These are phyloP conservation scores for Suillus tomentosus DNA, from an alignment of 768 basidiomycete genomes.

Conservation along the genomic window DNA sequence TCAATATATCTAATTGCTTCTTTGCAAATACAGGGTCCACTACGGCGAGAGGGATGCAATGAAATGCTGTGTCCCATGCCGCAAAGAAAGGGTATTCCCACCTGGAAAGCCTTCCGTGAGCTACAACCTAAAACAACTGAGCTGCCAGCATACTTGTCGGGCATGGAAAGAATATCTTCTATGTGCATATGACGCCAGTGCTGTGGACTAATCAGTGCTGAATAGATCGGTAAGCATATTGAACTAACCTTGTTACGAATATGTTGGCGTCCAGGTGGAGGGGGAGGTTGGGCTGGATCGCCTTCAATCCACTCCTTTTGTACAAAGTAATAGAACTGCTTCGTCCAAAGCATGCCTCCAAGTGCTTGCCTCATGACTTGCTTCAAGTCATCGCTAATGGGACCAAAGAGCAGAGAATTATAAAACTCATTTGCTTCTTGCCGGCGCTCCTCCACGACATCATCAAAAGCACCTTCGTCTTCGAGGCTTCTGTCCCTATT, in stretches of 20 bases:
- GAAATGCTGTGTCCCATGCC: slow-evolving; percentile 99
- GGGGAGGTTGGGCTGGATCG: slow-evolving; percentile 92
- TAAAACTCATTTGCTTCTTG: slow-evolving; percentile 98
- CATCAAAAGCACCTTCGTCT: slow-evolving; percentile 90
- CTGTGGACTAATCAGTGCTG: slow-evolving; percentile 37
- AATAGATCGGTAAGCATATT: neutral
- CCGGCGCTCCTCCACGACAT: slow-evolving; percentile 84
- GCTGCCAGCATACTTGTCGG: slow-evolving; percentile 75
- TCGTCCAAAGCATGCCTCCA: slow-evolving; percentile 98
- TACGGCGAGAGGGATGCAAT: slow-evolving; percentile 95
- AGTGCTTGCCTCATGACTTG: slow-evolving; percentile 97
- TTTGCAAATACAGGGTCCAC: slow-evolving; percentile 96
- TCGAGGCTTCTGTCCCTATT: slow-evolving; percentile 79
- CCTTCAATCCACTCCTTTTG: slow-evolving; percentile 97
- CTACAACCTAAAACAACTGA: neutral
- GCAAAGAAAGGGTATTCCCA: slow-evolving; percentile 99
- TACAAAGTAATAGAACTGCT: slow-evolving; percentile 95
- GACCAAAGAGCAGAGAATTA: slow-evolving; percentile 71
- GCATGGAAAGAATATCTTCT: slow-evolving; percentile 97
- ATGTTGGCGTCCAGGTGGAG: slow-evolving; percentile 85
- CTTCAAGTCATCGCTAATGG: slow-evolving; percentile 88
- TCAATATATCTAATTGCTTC: slow-evolving; percentile 94
- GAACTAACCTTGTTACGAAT: slow-evolving; percentile 75
- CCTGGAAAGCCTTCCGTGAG: slow-evolving; percentile 37
- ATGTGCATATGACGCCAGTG: slow-evolving; percentile 97